Base-by-base conservation (phyloP, 176 grass and related monocot species). In the Musa acuminata region DNA sequence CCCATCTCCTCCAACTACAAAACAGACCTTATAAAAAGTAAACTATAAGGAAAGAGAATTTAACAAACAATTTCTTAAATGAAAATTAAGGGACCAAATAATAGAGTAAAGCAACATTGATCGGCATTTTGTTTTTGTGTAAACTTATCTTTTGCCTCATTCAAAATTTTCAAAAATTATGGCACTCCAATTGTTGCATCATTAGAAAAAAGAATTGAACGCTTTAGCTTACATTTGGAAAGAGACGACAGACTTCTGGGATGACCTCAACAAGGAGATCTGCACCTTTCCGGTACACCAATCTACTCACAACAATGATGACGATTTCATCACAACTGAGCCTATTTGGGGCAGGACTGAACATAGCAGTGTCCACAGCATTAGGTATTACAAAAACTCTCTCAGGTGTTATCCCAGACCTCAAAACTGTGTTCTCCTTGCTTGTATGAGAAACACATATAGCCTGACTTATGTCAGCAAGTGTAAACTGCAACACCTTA, bases 381-480 rank as follows among this genome's bases (percentile, higher is more conserved):
- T 96, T 96, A 78, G 93, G 93, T 72, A 96, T 82, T 82, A 96
- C 87, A 74, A 96, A 92, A 77, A 96, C 93, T 21, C 81, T 92
- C 35, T 90, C 79, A 11, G 89, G 89, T 79, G 81, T 75, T 84
- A 96, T 96, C 82, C 93, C 93, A 26, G 89, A 96, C 53, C 93
- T 83, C 74, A 96, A 80, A 25, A 96, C 93, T 71, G 93, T 96
- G 75, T 96, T 96, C 76, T 96, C 93, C 79, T 92, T 96, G 74
- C 93, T 96, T 76, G 93, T 96, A 77, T 96, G 93, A 29, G 89
- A 92, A 48, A 96, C 93, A 75, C 93, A 92, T 84, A 96, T 96
- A 75, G 89, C 93, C 62, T 90, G 89, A 73, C 89, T 85, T 84
- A 92, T 88, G 87, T 96, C 93, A 73, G 93, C 89, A 82, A 96